Base-by-base conservation (phyloP, 208 protist genomes). In the Trypanosoma lewisi region DNA sequence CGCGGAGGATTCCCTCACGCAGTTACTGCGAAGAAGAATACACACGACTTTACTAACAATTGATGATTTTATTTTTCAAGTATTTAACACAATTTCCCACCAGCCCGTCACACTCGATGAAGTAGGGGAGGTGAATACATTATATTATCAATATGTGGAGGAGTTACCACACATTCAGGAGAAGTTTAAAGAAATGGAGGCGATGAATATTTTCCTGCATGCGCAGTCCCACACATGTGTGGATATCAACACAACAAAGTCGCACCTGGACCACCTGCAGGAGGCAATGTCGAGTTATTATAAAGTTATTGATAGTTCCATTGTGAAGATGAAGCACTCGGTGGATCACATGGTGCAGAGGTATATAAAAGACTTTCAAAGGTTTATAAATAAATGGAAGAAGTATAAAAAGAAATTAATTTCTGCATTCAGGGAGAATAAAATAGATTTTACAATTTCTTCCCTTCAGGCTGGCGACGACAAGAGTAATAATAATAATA, bases 71-170 rank as follows among this genome's bases (percentile, higher is more conserved):
- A 80, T 98, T 17, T 75, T 83, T 39, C 73, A 75, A 25, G 85
- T 91, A 23, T 92, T 88, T n/a, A 96, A 95, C 68, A 68, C 90
- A 17, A 84, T 98, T 53, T 76, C 83, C 55, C 77, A 81, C 6
- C 89, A 96, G 69, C 96, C 95, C 9, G 95, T 90, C 33, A 93
- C 89, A 27, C 87, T 98, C 71, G 93, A 97, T 52, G 95, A 98
- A 71, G 90, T 98, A 2, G 91, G 89, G 0, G 60, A 85, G 67
- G 88, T 87, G 7, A 95, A 89, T 71, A 84, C 85, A 72, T 81
- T 74, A 2, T 93, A 88, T 77, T 80, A 78, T 51, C 78, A 87
- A 66, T 83, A 76, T 44, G 47, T 80, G n/a, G 73, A 57, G 25
- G 61, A 83, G 44, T 80, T 96, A 42, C 62, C 59, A n/a, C 54